These are phyloP conservation scores for Pythium sukuiense DNA, from an alignment of 352 stramenopile species.

Conservation along the genomic window DNA sequence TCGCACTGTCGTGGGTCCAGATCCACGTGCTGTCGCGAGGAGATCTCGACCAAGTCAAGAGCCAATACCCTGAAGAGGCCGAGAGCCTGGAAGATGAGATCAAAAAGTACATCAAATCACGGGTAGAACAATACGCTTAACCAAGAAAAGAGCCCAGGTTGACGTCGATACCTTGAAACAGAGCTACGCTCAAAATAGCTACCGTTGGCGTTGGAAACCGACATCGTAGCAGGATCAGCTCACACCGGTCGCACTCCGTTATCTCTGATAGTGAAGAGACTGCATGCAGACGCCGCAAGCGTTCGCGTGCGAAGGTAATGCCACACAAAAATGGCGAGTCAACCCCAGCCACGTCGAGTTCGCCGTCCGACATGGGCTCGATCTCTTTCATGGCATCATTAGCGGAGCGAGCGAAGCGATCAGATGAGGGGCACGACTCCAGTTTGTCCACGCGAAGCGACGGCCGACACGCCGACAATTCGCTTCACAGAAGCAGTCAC, in stretches of 20 bases:
- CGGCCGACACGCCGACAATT: neutral
- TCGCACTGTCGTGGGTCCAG: conserved; percentile 75
- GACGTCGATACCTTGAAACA: too few relatives aligned
- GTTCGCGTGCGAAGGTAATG: neutral
- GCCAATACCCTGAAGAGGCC: conserved; percentile 56
- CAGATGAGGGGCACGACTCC: neutral
- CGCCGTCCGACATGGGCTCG: neutral
- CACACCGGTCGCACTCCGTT: neutral
- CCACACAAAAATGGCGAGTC: neutral
- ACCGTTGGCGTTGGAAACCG: neutral
- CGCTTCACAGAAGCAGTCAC: neutral
- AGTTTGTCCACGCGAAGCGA: neutral
- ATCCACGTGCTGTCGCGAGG: conserved; percentile 64
- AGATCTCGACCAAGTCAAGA: conserved; percentile 66
- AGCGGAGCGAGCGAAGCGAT: neutral
- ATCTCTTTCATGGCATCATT: neutral
- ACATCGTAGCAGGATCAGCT: neutral
- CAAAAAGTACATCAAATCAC: conserved; percentile 53
- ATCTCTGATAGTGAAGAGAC: neutral
- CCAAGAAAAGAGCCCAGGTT: too few relatives aligned
- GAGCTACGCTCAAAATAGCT: neutral
- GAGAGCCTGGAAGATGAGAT: conserved; percentile 67
- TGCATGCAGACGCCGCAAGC: neutral
- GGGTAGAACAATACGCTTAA: neutral
- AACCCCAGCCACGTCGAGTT: neutral